A percentile compares a stretch with the other conserved stretches of the same genome.
Evolutionary conservation across 169 alveolate genomes (phyloP).

Genomic region (Blepharisma undulans): DNA sequence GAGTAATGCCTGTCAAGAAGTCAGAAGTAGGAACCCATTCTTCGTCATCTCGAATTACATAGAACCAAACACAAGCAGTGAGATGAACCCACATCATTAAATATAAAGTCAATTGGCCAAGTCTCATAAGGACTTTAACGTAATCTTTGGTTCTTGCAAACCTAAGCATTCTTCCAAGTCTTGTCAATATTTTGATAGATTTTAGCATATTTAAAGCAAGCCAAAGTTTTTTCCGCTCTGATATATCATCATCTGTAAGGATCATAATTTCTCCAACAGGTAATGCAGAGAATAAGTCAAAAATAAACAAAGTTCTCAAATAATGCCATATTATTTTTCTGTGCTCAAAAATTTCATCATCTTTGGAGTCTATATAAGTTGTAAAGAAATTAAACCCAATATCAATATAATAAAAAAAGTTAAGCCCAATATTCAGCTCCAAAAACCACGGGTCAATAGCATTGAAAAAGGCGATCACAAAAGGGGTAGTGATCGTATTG

Average conservation of each 20-base stretch:
- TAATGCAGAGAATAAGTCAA: slow-evolving; percentile 49
- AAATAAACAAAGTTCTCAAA: slow-evolving; percentile 38
- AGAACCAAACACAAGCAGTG: slow-evolving; percentile 64
- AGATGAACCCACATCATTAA: slow-evolving; percentile 56
- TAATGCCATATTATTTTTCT: slow-evolving; percentile 43
- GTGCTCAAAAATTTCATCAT: slow-evolving; percentile 50
- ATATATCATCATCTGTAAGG: not conserved
- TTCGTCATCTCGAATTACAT: slow-evolving; percentile 38
- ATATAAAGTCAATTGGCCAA: slow-evolving; percentile 45
- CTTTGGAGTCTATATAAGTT: slow-evolving; percentile 45
- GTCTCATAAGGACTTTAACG: slow-evolving; percentile 39
- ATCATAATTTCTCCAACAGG: slow-evolving; percentile 53
- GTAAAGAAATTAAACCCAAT: slow-evolving; percentile 56
- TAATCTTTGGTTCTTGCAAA: slow-evolving; percentile 45
- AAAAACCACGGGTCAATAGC: not conserved
- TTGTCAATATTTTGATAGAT: slow-evolving; percentile 41
- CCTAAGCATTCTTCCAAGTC: slow-evolving; percentile 50
- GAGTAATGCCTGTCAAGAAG: not conserved
- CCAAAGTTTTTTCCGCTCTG: not conserved
- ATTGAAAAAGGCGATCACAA: slow-evolving; percentile 45
- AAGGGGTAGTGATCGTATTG: slow-evolving; percentile 52
- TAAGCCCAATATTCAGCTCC: slow-evolving; percentile 38
- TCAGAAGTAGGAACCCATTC: slow-evolving; percentile 36
- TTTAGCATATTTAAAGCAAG: slow-evolving; percentile 47
- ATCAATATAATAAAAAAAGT: slow-evolving; percentile 47